Evolutionary conservation across 2,329 filamentous ascomycete species (phyloP).

Genomic region (Paraphaeosphaeria minitans): DNA sequence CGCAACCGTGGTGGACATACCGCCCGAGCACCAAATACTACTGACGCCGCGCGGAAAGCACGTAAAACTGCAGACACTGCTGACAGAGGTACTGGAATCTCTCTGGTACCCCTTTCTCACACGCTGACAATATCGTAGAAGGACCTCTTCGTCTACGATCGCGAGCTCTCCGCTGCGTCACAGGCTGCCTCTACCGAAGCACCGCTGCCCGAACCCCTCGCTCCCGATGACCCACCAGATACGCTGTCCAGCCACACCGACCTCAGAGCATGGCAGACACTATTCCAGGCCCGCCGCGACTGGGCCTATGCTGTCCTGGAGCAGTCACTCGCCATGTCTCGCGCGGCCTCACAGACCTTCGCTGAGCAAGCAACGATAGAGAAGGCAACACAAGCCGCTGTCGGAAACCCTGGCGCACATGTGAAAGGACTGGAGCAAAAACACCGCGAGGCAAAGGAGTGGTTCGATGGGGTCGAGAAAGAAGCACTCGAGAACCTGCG

Average conservation of each 20-base stretch:
- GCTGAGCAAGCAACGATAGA: constrained; percentile 77
- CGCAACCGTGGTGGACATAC: constrained; percentile 73
- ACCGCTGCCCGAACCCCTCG: constrained; percentile 62
- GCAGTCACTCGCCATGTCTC: constrained; percentile 70
- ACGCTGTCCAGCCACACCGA: constrained; percentile 79
- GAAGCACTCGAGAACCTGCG: constrained; percentile 69
- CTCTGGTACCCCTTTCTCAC: background rate
- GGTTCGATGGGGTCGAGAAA: constrained; percentile 69
- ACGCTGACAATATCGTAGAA: constrained; percentile 58
- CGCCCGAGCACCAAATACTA: constrained; percentile 79
- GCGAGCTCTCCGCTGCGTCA: constrained; percentile 57
- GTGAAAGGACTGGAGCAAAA: constrained; percentile 74
- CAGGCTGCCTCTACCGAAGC: constrained; percentile 57
- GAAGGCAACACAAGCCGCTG: constrained; percentile 80
- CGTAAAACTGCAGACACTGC: constrained; percentile 78
- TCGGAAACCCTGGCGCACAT: constrained; percentile 81
- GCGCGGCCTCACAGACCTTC: constrained; percentile 67
- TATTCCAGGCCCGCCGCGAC: constrained; percentile 78
- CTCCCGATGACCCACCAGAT: constrained; percentile 72
- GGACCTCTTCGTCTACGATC: constrained; percentile 92
- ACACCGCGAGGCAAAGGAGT: constrained; percentile 71
- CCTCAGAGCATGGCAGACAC: constrained; percentile 82
- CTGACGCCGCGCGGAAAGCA: constrained; percentile 85
- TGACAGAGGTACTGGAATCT: constrained; percentile 69
- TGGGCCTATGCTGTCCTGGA: constrained; percentile 78